Base-by-base conservation (phyloP, 192 early-diverging fungal species). In the Geranomyces michiganensis region DNA sequence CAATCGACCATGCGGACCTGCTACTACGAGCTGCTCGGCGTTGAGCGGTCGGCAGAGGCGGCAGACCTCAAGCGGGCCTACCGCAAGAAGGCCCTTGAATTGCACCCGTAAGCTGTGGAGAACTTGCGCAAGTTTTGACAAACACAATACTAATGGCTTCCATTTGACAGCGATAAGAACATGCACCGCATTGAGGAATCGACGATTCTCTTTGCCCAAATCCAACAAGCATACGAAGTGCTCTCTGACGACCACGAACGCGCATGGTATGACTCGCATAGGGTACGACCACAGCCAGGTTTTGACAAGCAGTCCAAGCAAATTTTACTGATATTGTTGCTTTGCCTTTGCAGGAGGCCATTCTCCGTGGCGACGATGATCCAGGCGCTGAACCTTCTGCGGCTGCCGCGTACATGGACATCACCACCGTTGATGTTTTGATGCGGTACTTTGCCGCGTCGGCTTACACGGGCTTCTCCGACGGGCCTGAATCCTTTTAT, bases 251-350 rank as follows among this genome's bases (percentile, higher is more conserved):
- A 89, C 17, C 90, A 96, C 49, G 95, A 99, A 80, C 91, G 95
- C n/a, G 81, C 92, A 14, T 98, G 96, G 96, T 94, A 94, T 76
- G 96, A 98, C 78, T 86, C 89, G 56, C 96, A 97, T 76, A 82
- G 95, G 63, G 58, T 60, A 60, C n/a, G n/a, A n/a, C n/a, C n/a
- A n/a, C n/a, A n/a, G n/a, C n/a, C n/a, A n/a, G n/a, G n/a, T n/a
- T n/a, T n/a, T n/a, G n/a, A n/a, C n/a, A n/a, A n/a, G n/a, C n/a
- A n/a, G n/a, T n/a, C n/a, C n/a, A n/a, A n/a, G n/a, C n/a, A n/a
- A n/a, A n/a, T n/a, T 41, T 41, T 41, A 10, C 36, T n/a, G 51
- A 53, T n/a, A n/a, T 8, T 53, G n/a, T 8, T 7, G 3, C 51
- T 53, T 53, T 17, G 24, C n/a, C 51, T 29, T 17, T 60, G 31